Conservation (phyloP, 306 rosid genomes). For the Quercus aquifolioides region DNA sequence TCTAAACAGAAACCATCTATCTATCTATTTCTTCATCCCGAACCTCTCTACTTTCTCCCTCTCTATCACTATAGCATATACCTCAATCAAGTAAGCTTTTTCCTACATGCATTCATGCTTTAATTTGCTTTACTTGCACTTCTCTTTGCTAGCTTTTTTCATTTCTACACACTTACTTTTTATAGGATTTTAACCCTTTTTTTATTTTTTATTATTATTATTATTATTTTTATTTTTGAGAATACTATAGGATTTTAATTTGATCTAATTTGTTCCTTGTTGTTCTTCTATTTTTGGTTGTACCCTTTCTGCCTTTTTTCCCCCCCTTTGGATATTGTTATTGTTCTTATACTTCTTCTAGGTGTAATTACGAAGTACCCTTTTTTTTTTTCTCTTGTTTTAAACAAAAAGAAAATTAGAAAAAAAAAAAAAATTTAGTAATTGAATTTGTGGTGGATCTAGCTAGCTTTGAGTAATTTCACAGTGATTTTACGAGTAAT, state of each 20-base stretch:
- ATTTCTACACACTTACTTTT: neutral
- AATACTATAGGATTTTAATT: neutral
- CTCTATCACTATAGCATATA: neutral
- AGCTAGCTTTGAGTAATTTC: no score
- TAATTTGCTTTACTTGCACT: neutral
- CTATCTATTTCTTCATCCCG: neutral
- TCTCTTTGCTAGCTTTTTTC: neutral
- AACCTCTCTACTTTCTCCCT: neutral
- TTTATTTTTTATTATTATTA: no score
- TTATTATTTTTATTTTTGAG: no score
- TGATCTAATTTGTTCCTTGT: neutral
- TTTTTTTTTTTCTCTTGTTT: no score
- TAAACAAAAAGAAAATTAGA: no score
- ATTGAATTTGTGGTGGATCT: no score
- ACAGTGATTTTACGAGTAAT: neutral
- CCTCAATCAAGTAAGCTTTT: conserved; percentile 11
- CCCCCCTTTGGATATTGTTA: neutral
- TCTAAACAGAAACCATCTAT: conserved; percentile 11
- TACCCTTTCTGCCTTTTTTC: neutral
- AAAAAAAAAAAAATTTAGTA: no score
- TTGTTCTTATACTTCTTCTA: neutral
- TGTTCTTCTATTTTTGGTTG: neutral
- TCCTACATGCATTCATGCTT: neutral
- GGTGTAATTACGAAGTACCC: neutral
- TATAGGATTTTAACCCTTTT: neutral